Conservation (phyloP, 306 rosid genomes). For the Heteromeles arbutifolia region DNA sequence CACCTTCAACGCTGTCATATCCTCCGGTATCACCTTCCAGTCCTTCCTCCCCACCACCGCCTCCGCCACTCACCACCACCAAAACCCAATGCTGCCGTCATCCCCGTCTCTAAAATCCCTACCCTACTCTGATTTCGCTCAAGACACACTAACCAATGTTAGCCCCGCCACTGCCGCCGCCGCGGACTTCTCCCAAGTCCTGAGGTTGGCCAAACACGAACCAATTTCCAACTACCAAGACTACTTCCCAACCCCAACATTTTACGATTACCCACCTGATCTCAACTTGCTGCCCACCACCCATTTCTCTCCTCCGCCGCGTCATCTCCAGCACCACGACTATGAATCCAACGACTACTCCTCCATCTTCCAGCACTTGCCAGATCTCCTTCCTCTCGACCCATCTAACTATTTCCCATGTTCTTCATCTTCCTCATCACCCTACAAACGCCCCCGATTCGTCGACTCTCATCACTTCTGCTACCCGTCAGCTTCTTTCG, state of each 20-base stretch:
- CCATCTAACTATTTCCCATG: neutral
- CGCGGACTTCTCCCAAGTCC: neutral
- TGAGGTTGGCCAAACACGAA: constrained; percentile 19
- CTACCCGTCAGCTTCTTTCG: too few species aligned
- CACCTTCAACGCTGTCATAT: constrained; percentile 39
- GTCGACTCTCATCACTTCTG: neutral
- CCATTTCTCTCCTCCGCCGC: too few species aligned
- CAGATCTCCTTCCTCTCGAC: constrained; percentile 42
- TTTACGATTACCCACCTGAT: neutral
- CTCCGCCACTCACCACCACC: constrained; percentile 1
- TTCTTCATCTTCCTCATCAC: neutral
- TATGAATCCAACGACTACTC: neutral
- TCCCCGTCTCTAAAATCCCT: neutral
- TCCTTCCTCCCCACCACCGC: constrained; percentile 27
- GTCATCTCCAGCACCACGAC: neutral
- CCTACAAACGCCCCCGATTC: constrained; percentile 30
- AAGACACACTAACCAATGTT: neutral
- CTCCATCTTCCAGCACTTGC: constrained; percentile 35
- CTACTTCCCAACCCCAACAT: neutral
- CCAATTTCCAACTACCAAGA: constrained; percentile 8
- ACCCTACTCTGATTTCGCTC: constrained; percentile 9
- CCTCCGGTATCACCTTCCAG: constrained; percentile 34
- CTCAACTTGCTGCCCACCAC: constrained; percentile 19
- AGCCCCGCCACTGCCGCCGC: neutral
- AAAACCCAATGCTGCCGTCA: neutral